A percentile compares a stretch with the other conserved stretches of the same genome.
Evolutionary conservation across 257 asterid genomes (phyloP).

Genomic region (Rubia yunnanensis): DNA sequence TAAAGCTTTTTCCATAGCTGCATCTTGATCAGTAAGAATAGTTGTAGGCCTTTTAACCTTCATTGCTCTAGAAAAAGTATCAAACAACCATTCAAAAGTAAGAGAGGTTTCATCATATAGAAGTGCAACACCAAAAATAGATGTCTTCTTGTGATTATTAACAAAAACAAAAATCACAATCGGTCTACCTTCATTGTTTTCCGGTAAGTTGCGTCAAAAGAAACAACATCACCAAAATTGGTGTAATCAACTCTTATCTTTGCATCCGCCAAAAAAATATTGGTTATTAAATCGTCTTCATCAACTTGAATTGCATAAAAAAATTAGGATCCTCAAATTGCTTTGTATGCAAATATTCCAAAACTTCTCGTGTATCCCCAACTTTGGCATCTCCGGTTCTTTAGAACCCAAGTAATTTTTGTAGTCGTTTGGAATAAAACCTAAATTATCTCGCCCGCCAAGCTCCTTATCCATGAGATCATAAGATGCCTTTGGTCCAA

Average conservation of each 20-base stretch:
- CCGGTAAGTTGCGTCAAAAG: not conserved
- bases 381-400: not conserved
- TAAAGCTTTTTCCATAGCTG: not conserved
- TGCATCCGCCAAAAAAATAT: too few relatives aligned
- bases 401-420: not conserved
- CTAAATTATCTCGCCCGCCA: not conserved
- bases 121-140: slow-evolving; percentile 9
- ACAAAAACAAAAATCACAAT: slow-evolving; percentile 8
- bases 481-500: not conserved
- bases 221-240: not conserved
- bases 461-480: not conserved
- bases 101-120: slow-evolving; percentile 6
- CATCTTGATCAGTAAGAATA: not conserved
- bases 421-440: not conserved
- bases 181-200: not conserved
- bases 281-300: too few relatives aligned
- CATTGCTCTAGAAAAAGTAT: not conserved
- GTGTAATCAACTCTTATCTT: not conserved
- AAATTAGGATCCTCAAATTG: not conserved
- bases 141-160: slow-evolving; percentile 7
- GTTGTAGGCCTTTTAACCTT: not conserved
- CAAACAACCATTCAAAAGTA: slow-evolving; percentile 9
- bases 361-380: not conserved
- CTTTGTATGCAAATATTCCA: not conserved
- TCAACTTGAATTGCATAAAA: too few relatives aligned